Evolutionary conservation across 441 rosid species (phyloP).

Genomic region (Aleurites moluccanus): DNA sequence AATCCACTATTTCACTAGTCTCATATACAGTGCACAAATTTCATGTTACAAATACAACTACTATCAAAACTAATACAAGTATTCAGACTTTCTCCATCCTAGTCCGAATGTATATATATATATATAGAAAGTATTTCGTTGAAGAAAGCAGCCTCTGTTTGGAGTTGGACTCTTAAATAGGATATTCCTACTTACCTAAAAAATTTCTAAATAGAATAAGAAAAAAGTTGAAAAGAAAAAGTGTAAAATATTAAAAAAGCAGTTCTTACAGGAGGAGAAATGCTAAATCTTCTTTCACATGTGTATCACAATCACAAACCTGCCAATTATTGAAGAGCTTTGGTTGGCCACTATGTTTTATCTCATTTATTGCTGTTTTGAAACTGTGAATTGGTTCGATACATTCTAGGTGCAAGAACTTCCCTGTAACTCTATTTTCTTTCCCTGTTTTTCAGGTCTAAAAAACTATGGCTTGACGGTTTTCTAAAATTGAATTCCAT

Average conservation of each 20-base stretch:
- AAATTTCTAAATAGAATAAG: too few species aligned
- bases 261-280: not conserved
- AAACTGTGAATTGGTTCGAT: not conserved
- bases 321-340: not conserved
- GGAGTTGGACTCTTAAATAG: too few species aligned
- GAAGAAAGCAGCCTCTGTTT: too few species aligned
- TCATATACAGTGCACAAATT: too few species aligned
- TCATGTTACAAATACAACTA: too few species aligned
- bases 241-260: too few species aligned
- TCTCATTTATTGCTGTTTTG: not conserved
- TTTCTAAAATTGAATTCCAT: conserved; percentile 58
- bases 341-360: not conserved
- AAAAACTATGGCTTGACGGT: conserved; percentile 93
- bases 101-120: too few species aligned
- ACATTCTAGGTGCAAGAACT: not conserved
- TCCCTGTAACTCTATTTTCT: conserved; percentile 7
- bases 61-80: too few species aligned
- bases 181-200: not conserved
- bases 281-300: not conserved
- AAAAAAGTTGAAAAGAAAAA: too few species aligned
- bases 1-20: too few species aligned
- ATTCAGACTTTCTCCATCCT: too few species aligned
- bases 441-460: conserved; percentile 55
- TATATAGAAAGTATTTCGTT: too few species aligned
- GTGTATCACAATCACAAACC: not conserved